Evolutionary conservation across 2,329 filamentous ascomycete genomes (phyloP).

Genomic region (Cercospora sesami): DNA sequence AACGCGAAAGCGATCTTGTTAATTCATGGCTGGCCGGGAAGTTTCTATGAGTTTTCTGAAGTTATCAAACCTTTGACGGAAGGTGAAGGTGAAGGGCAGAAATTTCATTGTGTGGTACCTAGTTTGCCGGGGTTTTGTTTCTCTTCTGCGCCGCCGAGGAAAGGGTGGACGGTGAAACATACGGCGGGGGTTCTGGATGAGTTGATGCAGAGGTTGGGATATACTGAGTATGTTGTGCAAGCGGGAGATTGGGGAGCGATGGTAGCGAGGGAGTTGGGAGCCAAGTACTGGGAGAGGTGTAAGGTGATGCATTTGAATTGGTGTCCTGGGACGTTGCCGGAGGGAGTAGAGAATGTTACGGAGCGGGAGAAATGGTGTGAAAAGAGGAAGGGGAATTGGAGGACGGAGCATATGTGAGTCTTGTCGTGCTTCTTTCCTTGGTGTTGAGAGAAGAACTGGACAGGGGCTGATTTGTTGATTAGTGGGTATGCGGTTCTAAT

Average conservation of each 20-base stretch:
- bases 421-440: not conserved
- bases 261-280: slow-evolving; percentile 43
- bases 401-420: slow-evolving; percentile 36
- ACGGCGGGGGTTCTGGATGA: slow-evolving; percentile 42
- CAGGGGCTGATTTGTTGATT: not conserved
- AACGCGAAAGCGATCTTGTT: slow-evolving; percentile 46
- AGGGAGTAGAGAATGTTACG: slow-evolving; percentile 34
- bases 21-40: slow-evolving; percentile 50
- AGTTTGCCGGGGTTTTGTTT: slow-evolving; percentile 59
- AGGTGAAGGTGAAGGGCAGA: slow-evolving; percentile 22
- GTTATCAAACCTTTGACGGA: slow-evolving; percentile 41
- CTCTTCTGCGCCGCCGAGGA: slow-evolving; percentile 38
- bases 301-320: slow-evolving; percentile 47
- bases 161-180: slow-evolving; percentile 42
- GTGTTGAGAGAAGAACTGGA: not conserved
- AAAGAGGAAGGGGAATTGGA: slow-evolving; percentile 40
- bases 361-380: slow-evolving; percentile 39
- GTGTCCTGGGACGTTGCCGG: slow-evolving; percentile 42
- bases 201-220: slow-evolving; percentile 46
- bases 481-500: slow-evolving; percentile 47
- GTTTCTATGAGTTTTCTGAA: slow-evolving; percentile 48
- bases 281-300: slow-evolving; percentile 40
- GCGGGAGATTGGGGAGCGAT: slow-evolving; percentile 47
- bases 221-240: slow-evolving; percentile 43
- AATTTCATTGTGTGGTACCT: slow-evolving; percentile 61